Percentiles rank a stretch among this genome's conserved stretches.
phyloP scores from a whole-genome alignment of 495 filamentous ascomycete species.

The Chaetomium fimeti region DNA sequence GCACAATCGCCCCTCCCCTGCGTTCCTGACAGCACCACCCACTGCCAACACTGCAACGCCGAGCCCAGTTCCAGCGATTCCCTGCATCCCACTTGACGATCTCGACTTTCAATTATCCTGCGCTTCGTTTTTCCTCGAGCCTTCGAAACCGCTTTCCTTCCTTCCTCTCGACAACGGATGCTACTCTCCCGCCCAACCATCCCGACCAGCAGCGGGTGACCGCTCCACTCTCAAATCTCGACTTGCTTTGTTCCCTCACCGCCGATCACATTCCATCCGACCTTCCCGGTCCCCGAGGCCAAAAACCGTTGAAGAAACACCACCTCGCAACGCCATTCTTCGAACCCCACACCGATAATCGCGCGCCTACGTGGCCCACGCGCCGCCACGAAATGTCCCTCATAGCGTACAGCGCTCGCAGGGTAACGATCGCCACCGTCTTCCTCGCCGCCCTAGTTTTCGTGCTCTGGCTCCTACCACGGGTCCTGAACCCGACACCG shows the following conservation, averaged over 20 bases:
- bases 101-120: not conserved
- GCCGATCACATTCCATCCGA: not conserved
- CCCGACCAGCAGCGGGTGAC: not conserved
- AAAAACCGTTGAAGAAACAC: not conserved
- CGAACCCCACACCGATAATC: not conserved
- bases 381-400: slow-evolving; percentile 1
- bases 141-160: not conserved
- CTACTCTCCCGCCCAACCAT: not conserved
- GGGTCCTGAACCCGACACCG: slow-evolving; percentile 44
- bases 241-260: slow-evolving; percentile 2
- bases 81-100: not conserved
- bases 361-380: not conserved
- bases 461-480: slow-evolving; percentile 38
- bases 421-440: slow-evolving; percentile 34
- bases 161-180: not conserved
- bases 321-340: not conserved
- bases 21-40: not conserved
- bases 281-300: not conserved
- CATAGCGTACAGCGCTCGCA: slow-evolving; percentile 42
- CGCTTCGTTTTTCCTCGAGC: not conserved
- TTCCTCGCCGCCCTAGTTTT: slow-evolving; percentile 37
- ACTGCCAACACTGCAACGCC: not conserved
- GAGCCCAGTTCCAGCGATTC: not conserved
- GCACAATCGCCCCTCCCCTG: not conserved
- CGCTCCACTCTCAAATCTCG: slow-evolving; percentile 1